phyloP scores from a whole-genome alignment of 2,329 filamentous ascomycete species.

The Ceratocystis destructans region DNA sequence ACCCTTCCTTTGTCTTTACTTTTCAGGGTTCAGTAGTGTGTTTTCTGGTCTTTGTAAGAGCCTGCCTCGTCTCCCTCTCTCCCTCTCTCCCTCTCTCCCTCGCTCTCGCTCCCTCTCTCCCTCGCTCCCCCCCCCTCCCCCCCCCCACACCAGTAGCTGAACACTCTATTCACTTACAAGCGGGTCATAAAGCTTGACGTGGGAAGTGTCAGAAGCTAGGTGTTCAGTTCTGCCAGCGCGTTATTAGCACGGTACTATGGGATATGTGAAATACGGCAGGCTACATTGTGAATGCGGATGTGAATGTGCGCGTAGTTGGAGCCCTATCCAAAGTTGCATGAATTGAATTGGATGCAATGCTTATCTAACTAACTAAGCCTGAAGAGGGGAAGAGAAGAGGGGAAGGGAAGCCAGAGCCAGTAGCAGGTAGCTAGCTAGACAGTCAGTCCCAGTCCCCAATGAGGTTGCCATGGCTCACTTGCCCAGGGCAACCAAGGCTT shows the following conservation, averaged over 20 bases:
- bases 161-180: background rate
- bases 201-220: background rate
- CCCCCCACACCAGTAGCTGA: background rate
- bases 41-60: background rate
- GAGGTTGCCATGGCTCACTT: constrained; percentile 2
- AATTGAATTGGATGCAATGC: no score
- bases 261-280: background rate
- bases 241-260: background rate
- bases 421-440: background rate
- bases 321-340: no score
- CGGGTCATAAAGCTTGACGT: background rate
- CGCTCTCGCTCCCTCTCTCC: background rate
- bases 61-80: background rate
- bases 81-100: no score
- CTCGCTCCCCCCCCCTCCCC: no score
- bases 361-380: background rate
- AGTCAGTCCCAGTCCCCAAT: background rate
- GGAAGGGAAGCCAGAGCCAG: background rate
- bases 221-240: background rate
- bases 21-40: background rate
- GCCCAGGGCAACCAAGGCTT: background rate
- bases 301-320: background rate
- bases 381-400: background rate
- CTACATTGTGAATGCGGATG: background rate
- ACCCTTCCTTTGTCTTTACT: background rate